These are phyloP conservation scores for Termitomyces sp. DNA, from an alignment of 768 basidiomycete genomes.

Conservation along the genomic window DNA sequence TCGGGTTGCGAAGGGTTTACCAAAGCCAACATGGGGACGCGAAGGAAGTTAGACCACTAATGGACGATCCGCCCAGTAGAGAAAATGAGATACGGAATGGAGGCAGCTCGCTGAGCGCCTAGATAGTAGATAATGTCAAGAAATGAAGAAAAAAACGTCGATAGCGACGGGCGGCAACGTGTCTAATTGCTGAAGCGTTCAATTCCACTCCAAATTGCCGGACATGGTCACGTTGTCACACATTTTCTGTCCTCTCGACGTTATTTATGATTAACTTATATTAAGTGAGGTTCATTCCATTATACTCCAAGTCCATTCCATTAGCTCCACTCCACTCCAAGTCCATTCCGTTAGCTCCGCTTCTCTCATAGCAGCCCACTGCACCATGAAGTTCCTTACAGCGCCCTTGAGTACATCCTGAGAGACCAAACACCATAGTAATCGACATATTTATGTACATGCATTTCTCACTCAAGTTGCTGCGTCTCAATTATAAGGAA, in stretches of 20 bases:
- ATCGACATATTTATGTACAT: neutral
- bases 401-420: neutral
- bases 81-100: constrained; percentile 11
- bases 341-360: neutral
- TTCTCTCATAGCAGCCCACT: neutral
- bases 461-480: too few species aligned
- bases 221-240: constrained; percentile 11
- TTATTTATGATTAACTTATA: too few species aligned
- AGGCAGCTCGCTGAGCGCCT: constrained; percentile 24
- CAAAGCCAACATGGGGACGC: constrained; percentile 17
- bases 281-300: too few species aligned
- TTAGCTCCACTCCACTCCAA: too few species aligned
- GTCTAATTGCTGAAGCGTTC: constrained; percentile 4
- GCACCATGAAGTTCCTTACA: neutral
- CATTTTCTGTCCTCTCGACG: too few species aligned
- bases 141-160: constrained; percentile 14
- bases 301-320: too few species aligned
- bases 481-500: neutral
- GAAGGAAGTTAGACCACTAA: neutral
- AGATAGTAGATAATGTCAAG: constrained; percentile 9
- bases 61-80: constrained; percentile 8
- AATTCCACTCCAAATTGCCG: neutral
- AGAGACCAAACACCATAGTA: neutral
- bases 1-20: constrained; percentile 20
- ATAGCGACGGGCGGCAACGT: constrained; percentile 13